phyloP scores from a whole-genome alignment of 805 yeast species.

The Kuraishia floccosa region DNA sequence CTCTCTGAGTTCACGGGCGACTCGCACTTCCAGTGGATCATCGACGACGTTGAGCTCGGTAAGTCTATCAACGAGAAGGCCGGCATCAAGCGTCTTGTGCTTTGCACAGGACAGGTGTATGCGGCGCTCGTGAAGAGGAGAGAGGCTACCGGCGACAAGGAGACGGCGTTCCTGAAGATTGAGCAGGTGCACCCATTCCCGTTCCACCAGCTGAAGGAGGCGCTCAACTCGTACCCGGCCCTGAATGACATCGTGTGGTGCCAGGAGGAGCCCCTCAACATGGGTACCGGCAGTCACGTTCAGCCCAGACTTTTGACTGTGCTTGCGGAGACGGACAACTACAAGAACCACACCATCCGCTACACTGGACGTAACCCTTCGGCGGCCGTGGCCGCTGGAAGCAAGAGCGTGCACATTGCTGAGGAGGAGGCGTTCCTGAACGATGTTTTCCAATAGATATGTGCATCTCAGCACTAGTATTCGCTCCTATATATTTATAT shows the following conservation, averaged over 20 bases:
- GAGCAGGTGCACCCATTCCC: slow-evolving; percentile 99
- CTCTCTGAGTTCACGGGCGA: slow-evolving; percentile 83
- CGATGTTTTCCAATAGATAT: slow-evolving; percentile 53
- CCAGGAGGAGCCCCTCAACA: slow-evolving; percentile 98
- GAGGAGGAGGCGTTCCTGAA: slow-evolving; percentile 84
- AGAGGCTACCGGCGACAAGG: slow-evolving; percentile 60
- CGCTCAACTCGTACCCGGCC: slow-evolving; percentile 69
- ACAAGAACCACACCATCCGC: slow-evolving; percentile 49
- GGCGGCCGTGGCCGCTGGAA: slow-evolving; percentile 97
- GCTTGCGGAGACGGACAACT: slow-evolving; percentile 62
- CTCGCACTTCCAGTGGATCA: slow-evolving; percentile 89
- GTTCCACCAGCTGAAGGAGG: slow-evolving; percentile 82
- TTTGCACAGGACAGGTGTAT: slow-evolving; percentile 90
- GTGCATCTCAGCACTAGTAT: too few species aligned
- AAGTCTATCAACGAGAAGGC: slow-evolving; percentile 64
- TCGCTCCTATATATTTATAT: too few species aligned
- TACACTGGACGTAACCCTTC: slow-evolving; percentile 98
- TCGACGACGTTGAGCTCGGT: slow-evolving; percentile 85
- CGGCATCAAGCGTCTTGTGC: slow-evolving; percentile 78
- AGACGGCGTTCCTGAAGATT: slow-evolving; percentile 78
- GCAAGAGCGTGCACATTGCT: slow-evolving; percentile 74
- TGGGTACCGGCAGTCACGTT: slow-evolving; percentile 79
- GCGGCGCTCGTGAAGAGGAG: slow-evolving; percentile 88
- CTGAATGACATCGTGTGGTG: slow-evolving; percentile 88
- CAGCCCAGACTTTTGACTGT: slow-evolving; percentile 77